A percentile compares a stretch with the other conserved stretches of the same genome.
These are phyloP conservation scores for Apiotrichum montevideense DNA, from an alignment of 1,284 basidiomycete genomes.

Conservation along the genomic window DNA sequence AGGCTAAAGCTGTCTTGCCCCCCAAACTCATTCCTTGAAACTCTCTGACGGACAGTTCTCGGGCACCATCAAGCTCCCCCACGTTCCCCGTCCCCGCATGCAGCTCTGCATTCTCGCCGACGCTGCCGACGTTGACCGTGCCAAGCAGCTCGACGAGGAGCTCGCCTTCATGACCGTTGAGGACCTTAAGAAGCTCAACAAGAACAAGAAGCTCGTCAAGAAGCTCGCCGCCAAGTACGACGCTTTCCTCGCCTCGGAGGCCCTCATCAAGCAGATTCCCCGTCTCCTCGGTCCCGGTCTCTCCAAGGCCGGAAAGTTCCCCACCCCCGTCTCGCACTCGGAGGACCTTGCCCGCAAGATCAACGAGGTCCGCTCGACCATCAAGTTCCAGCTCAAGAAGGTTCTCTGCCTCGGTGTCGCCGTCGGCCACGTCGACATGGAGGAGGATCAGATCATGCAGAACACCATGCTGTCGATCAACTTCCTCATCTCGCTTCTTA, in stretches of 20 bases:
- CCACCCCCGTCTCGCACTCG: constrained; percentile 85
- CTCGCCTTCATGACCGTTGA: constrained; percentile 87
- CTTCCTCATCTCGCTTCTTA: constrained; percentile 98
- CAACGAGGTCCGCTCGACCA: constrained; percentile 92
- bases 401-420: constrained; percentile 98
- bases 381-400: constrained; percentile 99
- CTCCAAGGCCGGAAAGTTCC: constrained; percentile 99
- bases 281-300: constrained; percentile 99
- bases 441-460: constrained; percentile 89
- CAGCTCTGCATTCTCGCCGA: constrained; percentile 99
- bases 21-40: too few relatives aligned
- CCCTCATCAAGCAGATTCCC: constrained; percentile 99
- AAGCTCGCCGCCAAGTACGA: constrained; percentile 99
- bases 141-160: constrained; percentile 47
- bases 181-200: constrained; percentile 85
- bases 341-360: constrained; percentile 93
- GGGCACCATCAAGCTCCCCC: constrained; percentile 93
- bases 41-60: constrained; percentile 47
- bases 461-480: constrained; percentile 99
- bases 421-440: constrained; percentile 96
- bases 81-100: constrained; percentile 97
- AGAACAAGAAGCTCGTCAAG: constrained; percentile 99
- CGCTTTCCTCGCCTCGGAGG: constrained; percentile 95
- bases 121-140: constrained; percentile 91
- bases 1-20: too few relatives aligned